phyloP scores from a whole-genome alignment of 2,329 filamentous ascomycete species.

The Colletotrichum sp. region DNA sequence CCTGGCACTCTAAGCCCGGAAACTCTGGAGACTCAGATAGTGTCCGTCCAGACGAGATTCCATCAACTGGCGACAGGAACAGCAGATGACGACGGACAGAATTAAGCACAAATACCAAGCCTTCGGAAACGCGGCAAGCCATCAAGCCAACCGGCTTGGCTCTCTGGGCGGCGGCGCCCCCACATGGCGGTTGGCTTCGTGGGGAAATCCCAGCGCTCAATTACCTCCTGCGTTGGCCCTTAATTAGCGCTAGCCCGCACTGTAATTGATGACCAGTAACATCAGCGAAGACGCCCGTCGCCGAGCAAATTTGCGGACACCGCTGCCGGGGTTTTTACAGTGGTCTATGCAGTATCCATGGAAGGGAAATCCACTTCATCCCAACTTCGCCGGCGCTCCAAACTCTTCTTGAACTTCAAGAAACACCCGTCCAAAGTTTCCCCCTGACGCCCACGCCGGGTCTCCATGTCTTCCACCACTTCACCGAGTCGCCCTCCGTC shows the following conservation, averaged over 20 bases:
- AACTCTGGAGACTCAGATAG: background rate
- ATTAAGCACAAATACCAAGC: conserved; percentile 9
- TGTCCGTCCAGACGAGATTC: background rate
- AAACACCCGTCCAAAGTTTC: background rate
- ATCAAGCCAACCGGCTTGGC: conserved; percentile 13
- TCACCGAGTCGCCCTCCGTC: background rate
- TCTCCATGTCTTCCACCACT: background rate
- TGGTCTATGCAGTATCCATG: background rate
- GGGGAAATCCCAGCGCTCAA: background rate
- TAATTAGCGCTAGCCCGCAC: conserved; percentile 14
- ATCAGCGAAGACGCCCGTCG: background rate
- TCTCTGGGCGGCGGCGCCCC: background rate
- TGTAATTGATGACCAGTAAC: background rate
- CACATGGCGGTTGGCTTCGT: background rate
- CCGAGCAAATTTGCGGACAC: background rate
- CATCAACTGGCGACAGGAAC: background rate
- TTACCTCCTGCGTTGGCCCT: background rate
- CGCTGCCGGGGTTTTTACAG: background rate
- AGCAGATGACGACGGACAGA: background rate
- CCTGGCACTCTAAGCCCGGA: background rate
- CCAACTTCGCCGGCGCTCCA: background rate
- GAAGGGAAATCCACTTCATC: background rate
- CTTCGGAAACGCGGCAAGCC: conserved; percentile 5
- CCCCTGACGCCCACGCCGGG: background rate
- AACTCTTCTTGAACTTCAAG: background rate